Evolutionary conservation across 257 asterid genomes (phyloP), one percentile per base, ranked within the genome.

Genomic region (Phtheirospermum japonicum): DNA sequence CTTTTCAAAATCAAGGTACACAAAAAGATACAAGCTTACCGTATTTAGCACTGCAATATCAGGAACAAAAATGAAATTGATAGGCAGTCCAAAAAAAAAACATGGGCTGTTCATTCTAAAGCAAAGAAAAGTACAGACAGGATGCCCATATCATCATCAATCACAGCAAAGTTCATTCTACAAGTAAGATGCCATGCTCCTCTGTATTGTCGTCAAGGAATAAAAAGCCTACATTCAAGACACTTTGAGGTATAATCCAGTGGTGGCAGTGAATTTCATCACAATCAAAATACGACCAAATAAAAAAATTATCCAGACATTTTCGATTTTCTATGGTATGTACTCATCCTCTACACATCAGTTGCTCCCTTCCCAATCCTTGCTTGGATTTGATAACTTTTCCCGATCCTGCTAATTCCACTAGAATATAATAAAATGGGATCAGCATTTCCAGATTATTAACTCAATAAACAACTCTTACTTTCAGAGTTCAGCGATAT

Each of bases 291-390:
- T 12, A 57, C 18, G 31, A 62, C 57, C 8, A 2, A 8, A 8
- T 11, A 19, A 19, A 11, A 68, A 49, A 53, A 63, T 1, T 60
- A 61, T 34, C 73, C 63, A n/a, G 9, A 40, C 6, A 49, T 28
- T 67, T 64, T 52, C 39, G 20, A 32, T 63, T 28, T 63, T 64
- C 65, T 20, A 32, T 19, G 20, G 49, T 13, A 14, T 70, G 10
- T 48, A 42, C 71, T 67, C 72, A 53, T 65, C 57, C 69, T 55
- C 80, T 54, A 57, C 43, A 57, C 61, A 75, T 59, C 75, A 57
- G 60, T 69, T 39, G 59, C 62, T 63, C 69, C 59, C 58, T 52
- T 55, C 66, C 57, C 66, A 63, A 37, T 50, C 73, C 33, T 64
- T 16, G 63, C 49, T 62, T 36, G 54, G 68, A 33, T 58, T 63